Percentiles rank a stretch among this genome's conserved stretches.
These are phyloP conservation scores for Melastoma candidum DNA, from an alignment of 441 rosid genomes.

Conservation along the genomic window DNA sequence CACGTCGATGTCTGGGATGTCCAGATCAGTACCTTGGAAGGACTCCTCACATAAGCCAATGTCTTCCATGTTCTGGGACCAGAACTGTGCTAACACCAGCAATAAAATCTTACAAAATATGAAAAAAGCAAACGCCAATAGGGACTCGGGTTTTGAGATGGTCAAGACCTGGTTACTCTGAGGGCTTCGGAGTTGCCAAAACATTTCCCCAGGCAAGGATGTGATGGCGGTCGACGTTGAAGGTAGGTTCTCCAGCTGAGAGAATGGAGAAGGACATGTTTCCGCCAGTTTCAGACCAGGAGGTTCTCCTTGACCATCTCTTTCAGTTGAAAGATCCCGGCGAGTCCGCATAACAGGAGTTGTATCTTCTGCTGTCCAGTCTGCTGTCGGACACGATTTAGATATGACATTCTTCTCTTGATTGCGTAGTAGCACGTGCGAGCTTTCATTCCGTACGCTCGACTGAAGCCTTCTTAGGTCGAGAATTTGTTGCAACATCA, in stretches of 20 bases:
- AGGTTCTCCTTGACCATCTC: slow-evolving; percentile 12
- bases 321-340: slow-evolving; percentile 19
- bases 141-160: background rate
- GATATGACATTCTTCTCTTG: slow-evolving; percentile 22
- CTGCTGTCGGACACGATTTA: slow-evolving; percentile 11
- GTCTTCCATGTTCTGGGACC: slow-evolving; percentile 81
- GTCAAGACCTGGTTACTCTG: slow-evolving; percentile 39
- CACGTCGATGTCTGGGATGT: slow-evolving; percentile 72
- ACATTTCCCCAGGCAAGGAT: slow-evolving; percentile 38
- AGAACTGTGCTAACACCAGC: slow-evolving; percentile 32
- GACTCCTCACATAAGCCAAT: slow-evolving; percentile 72
- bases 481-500: slow-evolving; percentile 62
- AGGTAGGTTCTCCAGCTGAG: slow-evolving; percentile 35
- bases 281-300: slow-evolving; percentile 32
- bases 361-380: slow-evolving; percentile 17
- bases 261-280: slow-evolving; percentile 26
- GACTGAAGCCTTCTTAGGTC: slow-evolving; percentile 55
- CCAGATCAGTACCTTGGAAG: slow-evolving; percentile 36
- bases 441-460: slow-evolving; percentile 21
- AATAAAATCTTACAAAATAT: background rate
- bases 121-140: background rate
- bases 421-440: slow-evolving; percentile 12
- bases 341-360: slow-evolving; percentile 17
- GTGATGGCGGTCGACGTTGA: slow-evolving; percentile 36
- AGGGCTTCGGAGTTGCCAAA: slow-evolving; percentile 69